Evolutionary conservation across 805 yeast genomes (phyloP).

Genomic region (Sporopachydermia lactativora): DNA sequence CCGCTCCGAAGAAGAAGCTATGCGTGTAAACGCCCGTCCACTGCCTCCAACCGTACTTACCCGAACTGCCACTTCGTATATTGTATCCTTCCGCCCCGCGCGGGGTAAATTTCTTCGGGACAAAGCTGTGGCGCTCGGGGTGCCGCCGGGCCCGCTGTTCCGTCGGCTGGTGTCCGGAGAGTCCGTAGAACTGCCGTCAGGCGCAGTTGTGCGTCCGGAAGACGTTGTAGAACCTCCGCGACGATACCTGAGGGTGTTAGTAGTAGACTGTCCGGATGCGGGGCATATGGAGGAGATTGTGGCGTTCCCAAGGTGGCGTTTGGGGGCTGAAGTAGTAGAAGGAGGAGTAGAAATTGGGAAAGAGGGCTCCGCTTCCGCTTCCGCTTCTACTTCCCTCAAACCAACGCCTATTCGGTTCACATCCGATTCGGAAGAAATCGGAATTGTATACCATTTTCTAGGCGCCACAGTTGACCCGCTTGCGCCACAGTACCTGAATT

Average conservation of each 20-base stretch:
- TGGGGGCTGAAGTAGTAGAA: slow-evolving; percentile 16
- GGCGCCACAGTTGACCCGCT: slow-evolving; percentile 44
- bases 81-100: slow-evolving; percentile 48
- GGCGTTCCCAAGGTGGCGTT: too few species aligned
- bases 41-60: slow-evolving; percentile 12
- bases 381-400: slow-evolving; percentile 11
- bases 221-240: slow-evolving; percentile 60
- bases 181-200: slow-evolving; percentile 41
- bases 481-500: slow-evolving; percentile 28
- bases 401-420: background rate
- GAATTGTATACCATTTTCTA: slow-evolving; percentile 61
- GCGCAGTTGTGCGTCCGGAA: slow-evolving; percentile 43
- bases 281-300: slow-evolving; percentile 27
- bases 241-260: slow-evolving; percentile 41
- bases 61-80: slow-evolving; percentile 42
- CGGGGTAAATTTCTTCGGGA: slow-evolving; percentile 65
- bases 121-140: slow-evolving; percentile 54
- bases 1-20: background rate
- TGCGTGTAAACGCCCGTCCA: background rate
- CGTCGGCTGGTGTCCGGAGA: slow-evolving; percentile 47
- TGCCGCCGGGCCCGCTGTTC: slow-evolving; percentile 49
- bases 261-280: slow-evolving; percentile 58
- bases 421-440: slow-evolving; percentile 15
- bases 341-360: background rate
- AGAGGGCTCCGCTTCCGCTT: background rate